Base-by-base conservation (phyloP, 208 protist genomes). In the Herpetomonas samuelpessoai region DNA sequence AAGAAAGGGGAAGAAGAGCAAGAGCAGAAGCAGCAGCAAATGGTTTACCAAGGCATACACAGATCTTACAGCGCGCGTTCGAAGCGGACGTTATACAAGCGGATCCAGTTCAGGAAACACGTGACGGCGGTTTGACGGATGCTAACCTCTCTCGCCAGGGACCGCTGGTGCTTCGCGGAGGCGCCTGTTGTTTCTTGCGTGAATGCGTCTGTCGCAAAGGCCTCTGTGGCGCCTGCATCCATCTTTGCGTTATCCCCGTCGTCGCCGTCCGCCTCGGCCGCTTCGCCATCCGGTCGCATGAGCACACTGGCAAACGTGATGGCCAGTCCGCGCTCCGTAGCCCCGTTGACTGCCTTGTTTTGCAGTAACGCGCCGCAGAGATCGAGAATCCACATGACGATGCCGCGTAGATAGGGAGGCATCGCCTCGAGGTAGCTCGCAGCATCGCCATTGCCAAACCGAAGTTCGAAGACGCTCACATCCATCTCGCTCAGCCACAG, bases 261-360 rank as follows among this genome's bases (percentile, higher is more conserved):
- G 18, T 57, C 48, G 39, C 71, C 62, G 27, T 61, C 63, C 2
- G 59, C 16, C 0, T 14, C 26, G 31, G 14, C 27, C 22, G 52
- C 38, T 25, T 54, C 52, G 28, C 30, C 19, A 48, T 62, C 62
- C 24, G 47, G 63, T 2, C 79, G 74, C 65, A 77, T 73, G 26
- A 95, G 74, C 26, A 95, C 55, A 28, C 66, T 74, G 2, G 85
- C 78, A 65, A 95, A 92, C 9, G 88, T 92, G 49, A 95, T 58
- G 22, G 85, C 79, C 3, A 95, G 67, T 19, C 65, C 71, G 21
- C 88, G 68, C 30, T 72, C 71, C 12, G 78, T 91, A n/a, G 69
- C 67, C 21, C 79, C 88, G 65, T 92, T 95, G 41, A 67, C 59
- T 3, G 51, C 63, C 21, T 64, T 69, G 63, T 95, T 88, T 24